A percentile compares a stretch with the other conserved stretches of the same genome.
Evolutionary conservation across 768 basidiomycete species (phyloP).

Genomic region (Lentinula sp.): DNA sequence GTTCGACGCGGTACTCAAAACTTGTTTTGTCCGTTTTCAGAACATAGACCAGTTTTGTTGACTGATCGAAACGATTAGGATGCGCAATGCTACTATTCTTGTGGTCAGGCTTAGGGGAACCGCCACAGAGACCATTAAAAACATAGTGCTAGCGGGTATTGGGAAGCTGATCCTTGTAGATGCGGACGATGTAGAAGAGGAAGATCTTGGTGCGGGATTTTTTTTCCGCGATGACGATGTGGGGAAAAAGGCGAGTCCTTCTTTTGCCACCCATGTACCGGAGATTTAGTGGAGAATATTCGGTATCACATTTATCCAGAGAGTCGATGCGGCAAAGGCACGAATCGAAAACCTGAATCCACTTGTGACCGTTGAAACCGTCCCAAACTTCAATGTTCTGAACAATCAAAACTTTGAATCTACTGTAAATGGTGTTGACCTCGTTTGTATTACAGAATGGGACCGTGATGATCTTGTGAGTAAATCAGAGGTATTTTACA

Average conservation of each 20-base stretch:
- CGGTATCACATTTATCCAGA: constrained; percentile 42
- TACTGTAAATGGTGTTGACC: constrained; percentile 63
- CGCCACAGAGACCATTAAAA: constrained; percentile 94
- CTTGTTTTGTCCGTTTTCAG: not conserved
- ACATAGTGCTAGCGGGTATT: constrained; percentile 94
- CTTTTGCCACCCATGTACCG: constrained; percentile 13
- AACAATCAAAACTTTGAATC: constrained; percentile 49
- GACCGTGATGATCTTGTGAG: constrained; percentile 66
- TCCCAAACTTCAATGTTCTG: constrained; percentile 43
- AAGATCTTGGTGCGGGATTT: constrained; percentile 90
- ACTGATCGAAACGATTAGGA: constrained; percentile 44
- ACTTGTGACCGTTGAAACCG: constrained; percentile 74
- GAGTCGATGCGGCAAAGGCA: constrained; percentile 77
- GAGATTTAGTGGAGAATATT: constrained; percentile 36
- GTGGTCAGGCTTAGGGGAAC: constrained; percentile 74
- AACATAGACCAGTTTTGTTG: not conserved
- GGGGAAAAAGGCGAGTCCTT: constrained; percentile 68
- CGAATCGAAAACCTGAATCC: constrained; percentile 91
- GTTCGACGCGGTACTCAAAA: not conserved
- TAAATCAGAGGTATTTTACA: constrained; percentile 10
- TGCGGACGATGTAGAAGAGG: constrained; percentile 62
- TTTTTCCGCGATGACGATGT: constrained; percentile 93
- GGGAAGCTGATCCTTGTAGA: constrained; percentile 87
- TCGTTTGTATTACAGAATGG: constrained; percentile 86
- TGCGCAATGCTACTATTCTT: constrained; percentile 90